A percentile compares a stretch with the other conserved stretches of the same genome.
Conservation (phyloP, 257 asterid species). For the Petrea volubilis region DNA sequence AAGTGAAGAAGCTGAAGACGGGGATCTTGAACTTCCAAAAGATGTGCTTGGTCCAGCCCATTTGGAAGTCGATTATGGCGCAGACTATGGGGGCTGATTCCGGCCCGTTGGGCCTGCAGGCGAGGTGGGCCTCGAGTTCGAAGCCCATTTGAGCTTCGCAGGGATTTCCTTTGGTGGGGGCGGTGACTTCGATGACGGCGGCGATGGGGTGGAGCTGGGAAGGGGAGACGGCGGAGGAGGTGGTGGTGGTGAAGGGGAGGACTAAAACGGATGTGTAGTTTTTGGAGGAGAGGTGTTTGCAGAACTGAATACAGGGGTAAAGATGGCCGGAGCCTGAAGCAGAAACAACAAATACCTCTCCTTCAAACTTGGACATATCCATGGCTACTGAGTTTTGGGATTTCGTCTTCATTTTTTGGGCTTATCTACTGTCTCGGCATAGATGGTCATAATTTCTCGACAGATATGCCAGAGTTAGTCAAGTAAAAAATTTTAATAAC, state of each 20-base stretch:
- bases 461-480: too few relatives aligned
- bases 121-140: slow-evolving; percentile 34
- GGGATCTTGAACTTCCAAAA: slow-evolving; percentile 38
- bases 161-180: too few relatives aligned
- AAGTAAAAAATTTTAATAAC: too few relatives aligned
- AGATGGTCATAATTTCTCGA: too few relatives aligned
- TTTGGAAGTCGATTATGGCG: slow-evolving; percentile 46
- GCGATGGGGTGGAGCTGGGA: slow-evolving; percentile 2
- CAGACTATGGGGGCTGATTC: slow-evolving; percentile 19
- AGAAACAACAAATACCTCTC: slow-evolving; percentile 45
- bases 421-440: too few relatives aligned
- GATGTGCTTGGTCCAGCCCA: slow-evolving; percentile 39
- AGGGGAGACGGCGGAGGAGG: not conserved
- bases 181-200: slow-evolving; percentile 18
- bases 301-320: slow-evolving; percentile 44
- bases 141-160: slow-evolving; percentile 20
- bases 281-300: slow-evolving; percentile 32
- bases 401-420: too few relatives aligned
- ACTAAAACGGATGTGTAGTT: slow-evolving; percentile 36
- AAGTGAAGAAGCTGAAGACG: slow-evolving; percentile 33
- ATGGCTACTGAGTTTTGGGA: too few relatives aligned
- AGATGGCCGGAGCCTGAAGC: slow-evolving; percentile 57
- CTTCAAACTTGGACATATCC: too few relatives aligned
- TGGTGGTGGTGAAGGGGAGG: slow-evolving; percentile 37
- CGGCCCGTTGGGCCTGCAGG: not conserved